A percentile compares a stretch with the other conserved stretches of the same genome.
Conservation (phyloP, 2,329 filamentous ascomycete genomes). For the Rhynchosporium secalis region DNA sequence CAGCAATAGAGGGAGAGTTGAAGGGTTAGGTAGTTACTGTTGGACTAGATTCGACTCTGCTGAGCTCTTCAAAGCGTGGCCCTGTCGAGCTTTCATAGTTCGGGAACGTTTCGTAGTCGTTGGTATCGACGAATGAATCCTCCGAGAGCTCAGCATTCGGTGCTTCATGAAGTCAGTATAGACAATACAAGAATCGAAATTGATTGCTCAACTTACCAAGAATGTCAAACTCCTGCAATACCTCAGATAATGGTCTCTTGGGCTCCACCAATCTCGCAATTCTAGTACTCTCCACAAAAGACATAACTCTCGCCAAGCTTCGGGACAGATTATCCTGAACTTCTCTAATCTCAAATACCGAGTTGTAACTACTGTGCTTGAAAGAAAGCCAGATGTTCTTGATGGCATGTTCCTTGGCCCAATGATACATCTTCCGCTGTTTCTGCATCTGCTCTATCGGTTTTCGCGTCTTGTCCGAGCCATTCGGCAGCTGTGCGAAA, state of each 20-base stretch:
- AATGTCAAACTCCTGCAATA: slow-evolving; percentile 32
- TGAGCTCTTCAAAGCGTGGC: slow-evolving; percentile 32
- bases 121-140: slow-evolving; percentile 31
- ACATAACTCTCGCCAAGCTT: slow-evolving; percentile 33
- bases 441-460: slow-evolving; percentile 34
- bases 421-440: slow-evolving; percentile 36
- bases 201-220: slow-evolving; percentile 33
- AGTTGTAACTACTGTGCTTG: slow-evolving; percentile 39
- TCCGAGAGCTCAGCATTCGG: slow-evolving; percentile 20
- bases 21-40: slow-evolving; percentile 28
- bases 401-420: slow-evolving; percentile 32
- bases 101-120: slow-evolving; percentile 39
- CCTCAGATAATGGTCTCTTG: slow-evolving; percentile 18
- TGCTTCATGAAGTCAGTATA: slow-evolving; percentile 9
- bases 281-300: slow-evolving; percentile 36
- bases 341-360: slow-evolving; percentile 39
- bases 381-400: slow-evolving; percentile 38
- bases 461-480: slow-evolving; percentile 21
- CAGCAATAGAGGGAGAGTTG: background rate
- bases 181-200: background rate
- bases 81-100: slow-evolving; percentile 35
- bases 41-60: slow-evolving; percentile 32
- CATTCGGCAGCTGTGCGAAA: slow-evolving; percentile 30
- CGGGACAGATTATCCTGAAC: slow-evolving; percentile 33
- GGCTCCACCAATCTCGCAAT: slow-evolving; percentile 34